Evolutionary conservation across 345 rosid genomes (phyloP).

Genomic region (Toxicodendron radicans): DNA sequence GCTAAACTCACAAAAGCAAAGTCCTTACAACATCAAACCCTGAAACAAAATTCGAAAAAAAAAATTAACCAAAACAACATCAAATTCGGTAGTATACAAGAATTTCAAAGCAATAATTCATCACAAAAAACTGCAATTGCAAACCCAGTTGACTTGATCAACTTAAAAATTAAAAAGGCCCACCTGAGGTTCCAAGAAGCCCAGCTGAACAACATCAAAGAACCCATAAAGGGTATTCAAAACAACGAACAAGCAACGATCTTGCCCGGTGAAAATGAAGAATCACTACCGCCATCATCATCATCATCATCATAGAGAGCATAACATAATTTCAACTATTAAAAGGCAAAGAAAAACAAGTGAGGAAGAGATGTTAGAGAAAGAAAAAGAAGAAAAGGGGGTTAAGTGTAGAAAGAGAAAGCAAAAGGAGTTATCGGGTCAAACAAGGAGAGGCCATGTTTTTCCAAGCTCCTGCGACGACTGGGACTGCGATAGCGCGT

Average conservation of each 20-base stretch:
- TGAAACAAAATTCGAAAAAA: slow-evolving; percentile 23
- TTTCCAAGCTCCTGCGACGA: slow-evolving; percentile 21
- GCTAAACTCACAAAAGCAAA: slow-evolving; percentile 11
- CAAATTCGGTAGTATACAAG: slow-evolving; percentile 17
- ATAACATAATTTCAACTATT: slow-evolving; percentile 10
- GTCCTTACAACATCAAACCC: slow-evolving; percentile 27
- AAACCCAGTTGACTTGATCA: slow-evolving; percentile 22
- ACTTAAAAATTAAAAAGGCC: slow-evolving; percentile 6
- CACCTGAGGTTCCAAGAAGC: slow-evolving; percentile 27
- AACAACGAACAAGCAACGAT: slow-evolving; percentile 19
- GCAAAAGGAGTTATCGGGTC: slow-evolving; percentile 23
- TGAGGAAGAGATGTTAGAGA: background rate
- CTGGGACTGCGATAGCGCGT: slow-evolving; percentile 24
- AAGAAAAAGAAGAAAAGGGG: background rate
- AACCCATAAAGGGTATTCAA: slow-evolving; percentile 5
- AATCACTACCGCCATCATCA: background rate
- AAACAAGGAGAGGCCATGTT: slow-evolving; percentile 26
- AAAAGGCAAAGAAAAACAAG: background rate
- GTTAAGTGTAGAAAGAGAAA: background rate
- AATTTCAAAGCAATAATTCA: background rate
- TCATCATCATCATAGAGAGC: background rate
- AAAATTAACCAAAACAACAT: background rate
- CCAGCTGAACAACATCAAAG: slow-evolving; percentile 24
- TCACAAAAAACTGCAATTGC: background rate
- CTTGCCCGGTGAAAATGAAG: slow-evolving; percentile 12